These are phyloP conservation scores for Starmera stellimalicola DNA, from an alignment of 1,139 yeast species.

Conservation along the genomic window DNA sequence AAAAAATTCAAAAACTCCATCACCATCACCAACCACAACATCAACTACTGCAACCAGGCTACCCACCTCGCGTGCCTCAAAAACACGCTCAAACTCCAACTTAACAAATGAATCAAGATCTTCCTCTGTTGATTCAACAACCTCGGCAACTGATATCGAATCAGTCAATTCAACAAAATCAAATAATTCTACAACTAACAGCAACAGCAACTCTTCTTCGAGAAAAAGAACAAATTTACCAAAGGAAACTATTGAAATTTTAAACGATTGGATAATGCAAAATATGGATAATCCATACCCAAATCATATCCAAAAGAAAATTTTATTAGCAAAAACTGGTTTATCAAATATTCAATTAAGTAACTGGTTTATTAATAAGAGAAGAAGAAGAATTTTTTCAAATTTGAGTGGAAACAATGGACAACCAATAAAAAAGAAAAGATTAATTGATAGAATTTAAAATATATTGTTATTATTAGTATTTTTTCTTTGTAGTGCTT, in stretches of 20 bases:
- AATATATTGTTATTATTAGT: too few relatives aligned
- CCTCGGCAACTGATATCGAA: background rate
- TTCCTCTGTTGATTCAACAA: conserved; percentile 1
- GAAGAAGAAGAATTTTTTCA: conserved; percentile 63
- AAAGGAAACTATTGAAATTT: conserved; percentile 73
- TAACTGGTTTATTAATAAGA: conserved; percentile 95
- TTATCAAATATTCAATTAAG: conserved; percentile 84
- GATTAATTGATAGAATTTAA: conserved; percentile 28
- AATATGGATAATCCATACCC: conserved; percentile 94
- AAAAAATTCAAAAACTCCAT: too few relatives aligned
- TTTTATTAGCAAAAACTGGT: conserved; percentile 74
- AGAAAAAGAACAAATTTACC: conserved; percentile 73
- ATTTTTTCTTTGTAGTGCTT: too few relatives aligned
- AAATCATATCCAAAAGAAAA: conserved; percentile 78
- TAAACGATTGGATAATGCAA: conserved; percentile 75
- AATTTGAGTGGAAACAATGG: conserved; percentile 19
- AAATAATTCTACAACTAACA: background rate
- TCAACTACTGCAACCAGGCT: background rate
- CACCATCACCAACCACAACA: background rate
- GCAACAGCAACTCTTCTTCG: conserved; percentile 3
- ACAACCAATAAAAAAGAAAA: conserved; percentile 21
- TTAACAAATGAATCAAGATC: conserved; percentile 1
- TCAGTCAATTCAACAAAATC: background rate
- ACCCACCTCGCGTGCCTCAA: background rate
- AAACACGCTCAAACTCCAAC: conserved; percentile 1